Evolutionary conservation across 371 early-diverging fungal species (phyloP), one percentile per base, ranked within the genome.

Genomic region (Mucor piriformis): DNA sequence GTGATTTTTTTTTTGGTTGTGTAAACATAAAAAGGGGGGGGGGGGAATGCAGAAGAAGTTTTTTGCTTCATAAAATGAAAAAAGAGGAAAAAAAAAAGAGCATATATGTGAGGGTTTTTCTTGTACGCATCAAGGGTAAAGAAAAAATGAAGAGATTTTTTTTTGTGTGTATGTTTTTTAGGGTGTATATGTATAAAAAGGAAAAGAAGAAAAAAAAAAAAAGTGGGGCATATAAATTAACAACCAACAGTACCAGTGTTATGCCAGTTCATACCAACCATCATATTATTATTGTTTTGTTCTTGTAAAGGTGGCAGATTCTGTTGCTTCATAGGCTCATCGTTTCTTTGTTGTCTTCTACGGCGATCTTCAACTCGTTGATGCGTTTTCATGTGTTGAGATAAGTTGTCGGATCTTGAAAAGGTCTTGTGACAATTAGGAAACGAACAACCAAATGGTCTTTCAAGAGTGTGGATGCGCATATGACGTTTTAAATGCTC

Each of bases 401-500:
- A 81, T 38, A 85, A 72, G 46, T 88, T 88, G 63, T 94, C 94
- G 34, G 87, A 89, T 32, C 94, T 79, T 1, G 92, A 88, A 68
- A 94, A 94, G 15, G 79, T 80, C 66, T 93, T 93, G 52, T 82
- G 78, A 76, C 95, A 95, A 7, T 76, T 84, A 29, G 79, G 79
- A 32, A 77, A 76, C 2, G 75, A 78, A 64, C 92, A 92, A 20
- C 83, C 76, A 67, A 89, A 91, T 10, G 92, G 92, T 23, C 87
- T 79, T 59, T 90, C 90, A 51, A 89, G 75, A 15, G 92, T 92
- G 70, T 95, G 95, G 23, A 89, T 91, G 25, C 93, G 89, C 78
- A 88, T 82, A 66, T 95, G 95, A n/a, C 97, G 81, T 53, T 92
- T 92, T 43, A 95, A 68, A 69, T 95, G 95, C 65, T 96, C 96